Percentiles rank a stretch among this genome's conserved stretches.
phyloP scores from a whole-genome alignment of 768 basidiomycete genomes.

The Macrolepiota albuminosa region DNA sequence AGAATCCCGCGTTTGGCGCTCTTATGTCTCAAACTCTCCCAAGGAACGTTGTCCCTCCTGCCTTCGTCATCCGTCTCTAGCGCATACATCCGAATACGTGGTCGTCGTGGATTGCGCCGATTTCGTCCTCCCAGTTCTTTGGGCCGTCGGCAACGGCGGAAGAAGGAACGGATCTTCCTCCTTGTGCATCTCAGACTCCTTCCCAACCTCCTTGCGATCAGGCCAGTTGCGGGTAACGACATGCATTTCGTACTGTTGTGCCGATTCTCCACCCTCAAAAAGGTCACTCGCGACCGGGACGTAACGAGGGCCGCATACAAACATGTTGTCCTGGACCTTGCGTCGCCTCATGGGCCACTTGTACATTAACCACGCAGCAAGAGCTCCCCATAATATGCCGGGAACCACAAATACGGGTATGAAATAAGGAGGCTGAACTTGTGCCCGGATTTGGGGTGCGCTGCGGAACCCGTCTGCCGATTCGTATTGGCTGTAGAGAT shows the following conservation, averaged over 20 bases:
- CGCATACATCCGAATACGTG: constrained; percentile 6
- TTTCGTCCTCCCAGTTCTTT: constrained; percentile 7
- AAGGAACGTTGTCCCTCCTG: constrained; percentile 24
- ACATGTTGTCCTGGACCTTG: constrained; percentile 7
- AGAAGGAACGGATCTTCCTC: constrained; percentile 21
- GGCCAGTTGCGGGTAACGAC: too few species aligned
- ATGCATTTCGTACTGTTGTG: too few species aligned
- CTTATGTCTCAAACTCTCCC: constrained; percentile 43
- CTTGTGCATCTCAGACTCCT: neutral
- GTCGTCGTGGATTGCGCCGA: constrained; percentile 14
- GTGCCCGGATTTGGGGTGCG: too few species aligned
- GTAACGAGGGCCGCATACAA: constrained; percentile 20
- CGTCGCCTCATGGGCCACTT: constrained; percentile 26
- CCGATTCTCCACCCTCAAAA: too few species aligned
- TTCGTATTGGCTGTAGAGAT: too few species aligned
- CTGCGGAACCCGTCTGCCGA: constrained; percentile 1
- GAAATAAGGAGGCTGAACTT: constrained; percentile 20
- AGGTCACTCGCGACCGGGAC: constrained; percentile 17
- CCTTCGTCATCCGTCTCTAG: constrained; percentile 20
- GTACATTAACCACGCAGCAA: constrained; percentile 31
- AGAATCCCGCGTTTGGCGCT: constrained; percentile 50
- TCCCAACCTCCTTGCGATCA: too few species aligned
- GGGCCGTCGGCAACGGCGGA: constrained; percentile 5
- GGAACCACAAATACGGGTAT: constrained; percentile 26
- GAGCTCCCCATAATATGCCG: too few species aligned